Evolutionary conservation across 192 early-diverging fungal species (phyloP), one percentile per base, ranked within the genome.

Genomic region (Linnemannia elongata): DNA sequence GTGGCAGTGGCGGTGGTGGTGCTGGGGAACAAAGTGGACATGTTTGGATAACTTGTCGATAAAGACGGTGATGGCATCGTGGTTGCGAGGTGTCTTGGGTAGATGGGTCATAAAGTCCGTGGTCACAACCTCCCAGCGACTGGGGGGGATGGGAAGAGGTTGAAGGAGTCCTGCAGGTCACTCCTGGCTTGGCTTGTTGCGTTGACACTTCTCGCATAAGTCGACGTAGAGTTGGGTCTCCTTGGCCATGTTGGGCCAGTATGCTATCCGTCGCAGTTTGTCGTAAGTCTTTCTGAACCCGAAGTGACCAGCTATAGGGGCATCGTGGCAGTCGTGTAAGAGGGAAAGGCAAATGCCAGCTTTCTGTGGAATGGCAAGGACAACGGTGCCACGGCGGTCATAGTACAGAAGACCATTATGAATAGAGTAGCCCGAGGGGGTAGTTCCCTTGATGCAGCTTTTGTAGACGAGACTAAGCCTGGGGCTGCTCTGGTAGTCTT

Each of bases 41-140:
- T 77, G 77, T 57, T 93, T 94, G 0, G 90, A 85, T 1, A 89
- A 69, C 17, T 83, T 52, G n/a, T 91, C 90, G 0, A 91, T 90
- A 49, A 91, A 80, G 1, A 93, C 89, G 3, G 87, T 78, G 20
- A 93, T 89, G 1, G 82, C 73, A 69, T 89, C 78, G 54, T 57
- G 83, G 4, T 77, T 78, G 24, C 66, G 9, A 22, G 75, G 18
- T 2, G 82, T 88, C 33, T 18, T 68, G 3, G 78, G 81, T 47
- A 83, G 78, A 6, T 71, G 27, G 4, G 49, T 33, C 41, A 90
- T 80, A 69, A 90, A 91, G 52, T 91, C 86, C 86, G 92, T 90
- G 0, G 76, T 57, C 0, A 92, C 83, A 6, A 79, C 36, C 13
- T 85, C 71, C 88, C 85, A 91, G 0, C 41, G 87, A 20, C 79